Evolutionary conservation across 2,329 filamentous ascomycete genomes (phyloP).

Genomic region (Mariannaea sp.): DNA sequence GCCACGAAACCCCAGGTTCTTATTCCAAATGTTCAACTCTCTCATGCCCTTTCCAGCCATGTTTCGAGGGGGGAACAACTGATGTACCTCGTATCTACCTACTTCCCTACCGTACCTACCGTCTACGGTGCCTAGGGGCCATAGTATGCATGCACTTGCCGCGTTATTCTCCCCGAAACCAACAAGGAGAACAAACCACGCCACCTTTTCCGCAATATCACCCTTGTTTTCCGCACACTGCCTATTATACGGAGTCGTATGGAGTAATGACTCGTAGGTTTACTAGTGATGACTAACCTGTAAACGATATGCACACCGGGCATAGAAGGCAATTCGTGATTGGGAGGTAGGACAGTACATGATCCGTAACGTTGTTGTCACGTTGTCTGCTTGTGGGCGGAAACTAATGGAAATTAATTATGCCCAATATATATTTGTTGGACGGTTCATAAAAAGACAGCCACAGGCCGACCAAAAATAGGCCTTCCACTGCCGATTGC

Average conservation of each 20-base stretch:
- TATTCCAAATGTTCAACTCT: no score
- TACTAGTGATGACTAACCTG: constrained; percentile 2
- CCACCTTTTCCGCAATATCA: constrained; percentile 26
- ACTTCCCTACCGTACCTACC: no score
- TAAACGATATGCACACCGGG: constrained; percentile 14
- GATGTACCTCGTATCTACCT: no score
- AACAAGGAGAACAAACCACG: constrained; percentile 31
- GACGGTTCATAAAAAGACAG: constrained; percentile 8
- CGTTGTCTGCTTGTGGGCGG: no score
- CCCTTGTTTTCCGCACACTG: constrained; percentile 25
- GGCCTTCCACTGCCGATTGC: constrained; percentile 9
- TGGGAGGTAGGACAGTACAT: constrained; percentile 12
- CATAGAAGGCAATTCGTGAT: not conserved
- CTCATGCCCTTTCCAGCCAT: constrained; percentile 26
- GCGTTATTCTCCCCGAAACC: constrained; percentile 33
- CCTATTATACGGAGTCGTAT: no score
- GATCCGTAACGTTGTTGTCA: no score
- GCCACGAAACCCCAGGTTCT: constrained; percentile 15
- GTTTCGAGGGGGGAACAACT: no score
- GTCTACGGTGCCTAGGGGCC: no score
- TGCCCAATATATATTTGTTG: no score
- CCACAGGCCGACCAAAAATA: constrained; percentile 22
- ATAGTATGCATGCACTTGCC: constrained; percentile 22
- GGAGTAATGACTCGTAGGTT: constrained; percentile 33
- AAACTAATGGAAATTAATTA: no score